Base-by-base conservation (phyloP, 2,329 filamentous ascomycete species). In the Fusarium sp. region DNA sequence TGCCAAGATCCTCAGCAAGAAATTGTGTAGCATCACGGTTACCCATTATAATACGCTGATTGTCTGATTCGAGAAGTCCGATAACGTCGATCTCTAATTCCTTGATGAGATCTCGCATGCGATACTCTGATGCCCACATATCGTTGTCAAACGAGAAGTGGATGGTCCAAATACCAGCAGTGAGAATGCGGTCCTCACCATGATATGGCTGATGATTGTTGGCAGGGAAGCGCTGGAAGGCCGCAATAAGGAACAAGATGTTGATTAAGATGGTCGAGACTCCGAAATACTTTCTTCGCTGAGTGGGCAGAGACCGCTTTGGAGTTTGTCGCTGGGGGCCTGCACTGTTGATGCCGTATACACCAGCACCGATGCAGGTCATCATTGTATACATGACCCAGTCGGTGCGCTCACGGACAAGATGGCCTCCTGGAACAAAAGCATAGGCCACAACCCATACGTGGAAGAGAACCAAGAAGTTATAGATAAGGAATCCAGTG, bases 381-480 rank as follows among this genome's bases (percentile, higher is more conserved):
- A 98, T 97, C 76, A 88, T 97, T 10, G 88, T 88, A 8, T 89
- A 87, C 93, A 98, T 97, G 76, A 99, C 87, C 92, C 94, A 98
- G 78, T 98, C 95, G 2, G 94, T 99, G 77, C 91, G 94, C 79
- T 99, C 96, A 46, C 96, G 91, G 45, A 99, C 92, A 2, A 97
- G 86, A 5, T 93, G 93, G 3, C 96, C 96, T 54, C 96, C 96
- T 3, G 96, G 96, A 5, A 99, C 96, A 74, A 99, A 99, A 14
- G 96, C 96, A 76, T 99, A 99, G 4, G 96, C 96, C 13, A 99
- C 96, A 37, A 98, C 92, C 96, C 96, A 99, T 58, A 98, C 94
- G 77, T 98, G 95, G 84, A 97, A 97, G n/a, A 99, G 87, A 7
- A 98, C 91, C 82, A 98, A 83, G 75, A 98, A 86, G 80, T 98